These are phyloP conservation scores for Aeschynomene evenia DNA, from an alignment of 306 rosid species.

Conservation along the genomic window DNA sequence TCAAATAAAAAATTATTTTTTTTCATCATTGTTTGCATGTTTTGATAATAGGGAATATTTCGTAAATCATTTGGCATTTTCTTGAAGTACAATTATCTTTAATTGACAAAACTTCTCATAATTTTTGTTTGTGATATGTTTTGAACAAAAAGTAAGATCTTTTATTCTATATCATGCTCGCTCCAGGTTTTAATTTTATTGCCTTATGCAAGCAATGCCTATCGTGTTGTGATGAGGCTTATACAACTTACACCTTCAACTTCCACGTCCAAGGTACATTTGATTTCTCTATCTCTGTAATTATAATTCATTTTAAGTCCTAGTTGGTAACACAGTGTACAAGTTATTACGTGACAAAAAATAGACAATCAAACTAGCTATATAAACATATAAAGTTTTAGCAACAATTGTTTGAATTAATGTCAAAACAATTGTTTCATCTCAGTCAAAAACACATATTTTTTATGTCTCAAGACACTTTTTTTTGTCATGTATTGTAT, in stretches of 20 bases:
- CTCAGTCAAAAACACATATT: too few species aligned
- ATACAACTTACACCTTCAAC: conserved; percentile 76
- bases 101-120: too few species aligned
- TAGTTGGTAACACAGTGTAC: too few species aligned
- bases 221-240: conserved; percentile 81
- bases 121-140: background rate
- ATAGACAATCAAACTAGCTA: too few species aligned
- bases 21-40: background rate
- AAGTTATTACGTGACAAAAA: too few species aligned
- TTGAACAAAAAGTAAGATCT: background rate
- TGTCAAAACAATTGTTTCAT: too few species aligned
- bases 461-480: too few species aligned
- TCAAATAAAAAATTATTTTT: too few species aligned
- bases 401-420: too few species aligned
- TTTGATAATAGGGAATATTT: background rate
- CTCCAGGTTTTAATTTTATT: conserved; percentile 77
- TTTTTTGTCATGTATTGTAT: too few species aligned
- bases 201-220: conserved; percentile 67
- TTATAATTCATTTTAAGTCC: background rate
- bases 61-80: background rate
- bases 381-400: too few species aligned
- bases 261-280: conserved; percentile 69
- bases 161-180: conserved; percentile 14
- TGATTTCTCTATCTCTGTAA: background rate
- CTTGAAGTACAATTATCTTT: too few species aligned